Evolutionary conservation across 2,329 filamentous ascomycete species (phyloP), one percentile per base, ranked within the genome.

Genomic region (Myriosclerotinia duriaeana): DNA sequence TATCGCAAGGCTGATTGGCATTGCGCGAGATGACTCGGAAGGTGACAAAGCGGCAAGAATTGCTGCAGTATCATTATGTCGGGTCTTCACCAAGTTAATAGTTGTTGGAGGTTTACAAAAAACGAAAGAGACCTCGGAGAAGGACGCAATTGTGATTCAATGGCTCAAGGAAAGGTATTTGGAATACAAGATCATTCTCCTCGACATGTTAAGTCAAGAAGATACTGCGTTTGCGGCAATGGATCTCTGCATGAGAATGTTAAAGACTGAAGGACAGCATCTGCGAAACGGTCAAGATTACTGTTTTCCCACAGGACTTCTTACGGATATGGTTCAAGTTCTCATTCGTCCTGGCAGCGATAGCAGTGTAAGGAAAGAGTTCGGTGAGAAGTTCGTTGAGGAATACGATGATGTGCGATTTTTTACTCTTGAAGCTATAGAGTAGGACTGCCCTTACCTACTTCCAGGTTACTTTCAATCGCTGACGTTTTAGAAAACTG

Each of bases 391-490:
- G 71, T 97, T 88, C 76, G 82, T 93, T 60, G 88, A 91, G 76
- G 83, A 89, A 76, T 93, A 89, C 75, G 90, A 95, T 74, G 95
- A 98, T 77, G 83, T 97, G 68, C 85, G 92, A 70, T 96, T 89
- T 77, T 92, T 90, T 77, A 92, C 92, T 0, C 91, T 96, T 75
- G 84, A 88, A 73, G 85, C 86, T 17, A 81, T 96, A 72, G 85
- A 85, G 89, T 92, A 84, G 72, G 87, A 81, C 67, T 52, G n/a
- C 14, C 34, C 22, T 60, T 30, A 36, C 40, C 36, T 20, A 20
- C 26, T 12, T 26, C 42, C 42, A n/a, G 17, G 26, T 9, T n/a
- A 30, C 42, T 55, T 50, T 67, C 72, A 66, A 73, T 52, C 68
- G n/a, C 65, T 67, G 30, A 67, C 34, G 30, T 17, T 42, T 36